A percentile compares a stretch with the other conserved stretches of the same genome.
These are phyloP conservation scores for Kluyveromyces nonfermentans DNA, from an alignment of 805 yeast species.

Conservation along the genomic window DNA sequence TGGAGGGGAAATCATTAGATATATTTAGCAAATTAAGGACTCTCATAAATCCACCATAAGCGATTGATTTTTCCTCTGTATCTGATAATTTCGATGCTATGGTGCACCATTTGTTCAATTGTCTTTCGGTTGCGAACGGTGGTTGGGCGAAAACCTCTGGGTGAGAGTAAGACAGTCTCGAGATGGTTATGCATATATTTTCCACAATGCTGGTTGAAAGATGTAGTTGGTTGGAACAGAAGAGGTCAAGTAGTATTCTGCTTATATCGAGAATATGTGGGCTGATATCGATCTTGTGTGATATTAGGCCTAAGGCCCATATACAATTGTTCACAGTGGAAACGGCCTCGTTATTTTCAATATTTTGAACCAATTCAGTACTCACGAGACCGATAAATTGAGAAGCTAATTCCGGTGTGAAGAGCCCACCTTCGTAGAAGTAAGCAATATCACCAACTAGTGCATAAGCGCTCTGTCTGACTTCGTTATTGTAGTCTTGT, in stretches of 20 bases:
- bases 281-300: slow-evolving; percentile 39
- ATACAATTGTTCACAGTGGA: slow-evolving; percentile 53
- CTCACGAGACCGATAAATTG: slow-evolving; percentile 56
- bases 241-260: slow-evolving; percentile 21
- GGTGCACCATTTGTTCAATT: slow-evolving; percentile 61
- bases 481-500: slow-evolving; percentile 72
- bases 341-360: slow-evolving; percentile 26
- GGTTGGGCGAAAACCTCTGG: slow-evolving; percentile 49
- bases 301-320: slow-evolving; percentile 89
- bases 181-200: slow-evolving; percentile 83
- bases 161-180: slow-evolving; percentile 63
- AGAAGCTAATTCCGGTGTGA: slow-evolving; percentile 28
- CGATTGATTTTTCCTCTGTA: slow-evolving; percentile 80
- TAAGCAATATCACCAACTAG: slow-evolving; percentile 81
- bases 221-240: slow-evolving; percentile 18
- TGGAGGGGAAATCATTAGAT: slow-evolving; percentile 12
- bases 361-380: slow-evolving; percentile 46
- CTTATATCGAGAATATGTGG: slow-evolving; percentile 24
- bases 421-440: slow-evolving; percentile 33
- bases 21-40: slow-evolving; percentile 34
- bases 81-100: slow-evolving; percentile 60
- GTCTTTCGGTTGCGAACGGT: slow-evolving; percentile 24
- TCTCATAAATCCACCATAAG: slow-evolving; percentile 76
- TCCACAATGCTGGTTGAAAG: slow-evolving; percentile 51
- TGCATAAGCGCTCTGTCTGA: slow-evolving; percentile 89